Percentiles rank a stretch among this genome's conserved stretches.
phyloP scores from a whole-genome alignment of 768 basidiomycete genomes.

The Kwoniella dendrophila region DNA sequence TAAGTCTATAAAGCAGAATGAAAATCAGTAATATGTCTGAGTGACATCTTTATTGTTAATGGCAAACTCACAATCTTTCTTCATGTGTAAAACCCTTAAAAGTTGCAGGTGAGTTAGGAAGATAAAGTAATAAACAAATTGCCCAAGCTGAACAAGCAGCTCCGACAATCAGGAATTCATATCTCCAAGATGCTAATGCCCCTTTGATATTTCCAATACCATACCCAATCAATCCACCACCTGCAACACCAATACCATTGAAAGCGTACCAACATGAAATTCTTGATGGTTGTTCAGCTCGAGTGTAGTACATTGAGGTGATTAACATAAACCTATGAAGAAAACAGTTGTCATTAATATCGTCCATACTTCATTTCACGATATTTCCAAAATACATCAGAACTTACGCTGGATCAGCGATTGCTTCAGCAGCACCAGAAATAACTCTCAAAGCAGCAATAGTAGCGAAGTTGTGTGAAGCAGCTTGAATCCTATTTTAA shows the following conservation, averaged over 20 bases:
- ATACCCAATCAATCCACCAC: slow-evolving; percentile 58
- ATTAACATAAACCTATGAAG: slow-evolving; percentile 54
- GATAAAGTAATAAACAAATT: slow-evolving; percentile 43
- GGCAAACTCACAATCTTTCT: slow-evolving; percentile 41
- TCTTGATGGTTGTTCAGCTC: slow-evolving; percentile 57
- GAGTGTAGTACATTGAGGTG: slow-evolving; percentile 58
- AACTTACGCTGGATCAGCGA: slow-evolving; percentile 55
- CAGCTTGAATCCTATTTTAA: slow-evolving; percentile 53
- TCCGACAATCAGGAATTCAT: slow-evolving; percentile 54
- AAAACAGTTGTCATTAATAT: not conserved
- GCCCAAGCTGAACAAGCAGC: slow-evolving; percentile 52
- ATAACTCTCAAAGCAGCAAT: slow-evolving; percentile 58
- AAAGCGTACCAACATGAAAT: slow-evolving; percentile 58
- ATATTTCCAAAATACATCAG: not conserved
- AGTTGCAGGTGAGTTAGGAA: slow-evolving; percentile 55
- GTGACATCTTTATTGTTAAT: not conserved
- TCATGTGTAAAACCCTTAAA: slow-evolving; percentile 52
- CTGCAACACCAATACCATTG: slow-evolving; percentile 59
- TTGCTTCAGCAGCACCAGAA: slow-evolving; percentile 58
- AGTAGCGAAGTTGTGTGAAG: slow-evolving; percentile 56
- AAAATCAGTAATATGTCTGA: not conserved
- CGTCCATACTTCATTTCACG: not conserved
- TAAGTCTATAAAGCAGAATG: slow-evolving; percentile 29
- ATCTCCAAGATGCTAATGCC: slow-evolving; percentile 53
- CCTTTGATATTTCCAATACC: slow-evolving; percentile 56